Evolutionary conservation across 2,329 filamentous ascomycete species (phyloP).

Genomic region (Juglanconis oblonga): DNA sequence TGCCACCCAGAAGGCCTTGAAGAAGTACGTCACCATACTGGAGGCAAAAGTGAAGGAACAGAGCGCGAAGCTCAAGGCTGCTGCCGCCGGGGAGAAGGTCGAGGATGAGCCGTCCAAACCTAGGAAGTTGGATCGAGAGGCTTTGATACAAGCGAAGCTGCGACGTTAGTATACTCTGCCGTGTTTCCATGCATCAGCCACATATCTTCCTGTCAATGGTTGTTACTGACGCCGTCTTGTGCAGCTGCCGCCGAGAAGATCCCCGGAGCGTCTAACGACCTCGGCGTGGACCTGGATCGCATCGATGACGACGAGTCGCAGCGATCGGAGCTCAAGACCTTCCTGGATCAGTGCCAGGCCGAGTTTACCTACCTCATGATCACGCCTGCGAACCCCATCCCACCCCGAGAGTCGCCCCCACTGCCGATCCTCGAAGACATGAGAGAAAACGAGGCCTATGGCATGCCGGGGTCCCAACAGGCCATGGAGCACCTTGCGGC

Average conservation of each 20-base stretch:
- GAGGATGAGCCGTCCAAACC: slow-evolving; percentile 35
- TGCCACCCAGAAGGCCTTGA: slow-evolving; percentile 82
- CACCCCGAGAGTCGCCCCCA: slow-evolving; percentile 61
- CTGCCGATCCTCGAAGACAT: slow-evolving; percentile 58
- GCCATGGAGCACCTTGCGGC: slow-evolving; percentile 25
- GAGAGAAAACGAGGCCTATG: slow-evolving; percentile 52
- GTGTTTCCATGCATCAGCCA: slow-evolving; percentile 4
- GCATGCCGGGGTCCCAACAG: slow-evolving; percentile 41
- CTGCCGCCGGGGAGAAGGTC: slow-evolving; percentile 34
- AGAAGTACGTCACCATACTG: slow-evolving; percentile 85
- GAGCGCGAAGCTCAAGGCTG: slow-evolving; percentile 64
- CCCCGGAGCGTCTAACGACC: slow-evolving; percentile 37
- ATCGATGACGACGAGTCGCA: slow-evolving; percentile 48
- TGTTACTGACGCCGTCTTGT: slow-evolving; percentile 13
- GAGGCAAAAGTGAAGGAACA: slow-evolving; percentile 86
- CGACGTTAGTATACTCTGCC: slow-evolving; percentile 40
- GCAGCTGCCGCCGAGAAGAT: slow-evolving; percentile 41
- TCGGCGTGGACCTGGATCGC: slow-evolving; percentile 44
- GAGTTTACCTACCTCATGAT: slow-evolving; percentile 69
- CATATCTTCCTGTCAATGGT: too few relatives aligned
- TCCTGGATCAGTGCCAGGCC: slow-evolving; percentile 62
- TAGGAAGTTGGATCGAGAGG: slow-evolving; percentile 48
- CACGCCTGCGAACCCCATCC: slow-evolving; percentile 62
- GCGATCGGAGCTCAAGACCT: slow-evolving; percentile 54
- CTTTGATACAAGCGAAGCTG: slow-evolving; percentile 55